Evolutionary conservation across 352 stramenopile genomes (phyloP), one percentile per base, ranked within the genome.

Genomic region (Globisporangium recalcitrans): DNA sequence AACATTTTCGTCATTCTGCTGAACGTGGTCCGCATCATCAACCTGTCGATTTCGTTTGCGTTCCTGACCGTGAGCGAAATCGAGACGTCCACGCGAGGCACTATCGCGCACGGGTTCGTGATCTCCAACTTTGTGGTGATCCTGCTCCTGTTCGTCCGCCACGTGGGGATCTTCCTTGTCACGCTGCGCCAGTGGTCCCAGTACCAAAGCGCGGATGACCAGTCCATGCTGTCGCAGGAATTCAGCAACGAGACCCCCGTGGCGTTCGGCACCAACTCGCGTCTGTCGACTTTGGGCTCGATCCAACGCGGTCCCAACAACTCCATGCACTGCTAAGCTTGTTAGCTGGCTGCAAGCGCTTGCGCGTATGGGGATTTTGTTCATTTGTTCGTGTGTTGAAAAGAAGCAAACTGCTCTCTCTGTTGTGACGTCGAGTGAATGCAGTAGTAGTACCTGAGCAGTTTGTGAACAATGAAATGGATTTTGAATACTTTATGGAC

Each of bases 91-190:
- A 68, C 56, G 56, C 79, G 80, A 34, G 68, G 64, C 4, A 64
- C 63, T 14, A 52, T 88, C 21, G 79, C 82, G 9, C 76, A 86
- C 44, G 60, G 62, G 24, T 85, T 89, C 29, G 76, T 88, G 42
- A 62, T 77, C 5, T 64, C 84, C 63, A 91, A 91, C 59, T 77
- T 80, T 32, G 44, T 79, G 47, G 64, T 89, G 3, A 70, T 91
- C 14, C 63, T 88, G 19, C 24, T 77, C 29, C 73, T 87, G 10
- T 88, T 87, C 48, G 68, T 75, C 22, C 79, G 82, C 24, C 79
- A 86, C 56, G 65, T 89, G 16, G 67, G 78, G 1, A 77, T 89
- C 57, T 82, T 89, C 49, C 51, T 87, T 22, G 62, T 80, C 32
- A 69, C 71, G 34, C 48, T 87, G 3, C 75, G 79, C 31, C 71